Conservation (phyloP, 768 basidiomycete species). For the Agrocybe chaxingu region DNA sequence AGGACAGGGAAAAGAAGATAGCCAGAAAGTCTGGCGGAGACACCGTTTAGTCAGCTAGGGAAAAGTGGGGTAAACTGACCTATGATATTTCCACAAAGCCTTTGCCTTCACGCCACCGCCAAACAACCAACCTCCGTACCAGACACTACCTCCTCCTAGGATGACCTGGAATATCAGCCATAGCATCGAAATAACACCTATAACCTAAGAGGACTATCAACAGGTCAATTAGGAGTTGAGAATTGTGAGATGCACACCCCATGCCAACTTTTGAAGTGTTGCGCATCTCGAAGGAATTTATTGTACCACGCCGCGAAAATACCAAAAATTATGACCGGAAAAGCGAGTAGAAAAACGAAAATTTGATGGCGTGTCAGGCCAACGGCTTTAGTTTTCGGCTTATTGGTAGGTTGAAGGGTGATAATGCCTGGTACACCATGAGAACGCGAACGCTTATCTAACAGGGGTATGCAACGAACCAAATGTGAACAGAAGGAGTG, state of each 20-base stretch:
- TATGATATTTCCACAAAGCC: constrained; percentile 79
- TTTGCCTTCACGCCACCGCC: constrained; percentile 74
- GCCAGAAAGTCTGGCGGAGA: constrained; percentile 55
- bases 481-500: constrained; percentile 54
- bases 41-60: background rate
- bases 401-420: constrained; percentile 73
- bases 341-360: constrained; percentile 50
- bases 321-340: constrained; percentile 59
- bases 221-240: background rate
- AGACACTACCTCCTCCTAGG: constrained; percentile 74
- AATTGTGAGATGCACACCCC: constrained; percentile 40
- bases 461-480: constrained; percentile 34
- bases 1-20: constrained; percentile 64
- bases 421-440: constrained; percentile 50
- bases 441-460: background rate
- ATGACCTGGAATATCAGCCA: constrained; percentile 63
- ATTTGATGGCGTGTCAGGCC: constrained; percentile 71
- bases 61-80: constrained; percentile 34
- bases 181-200: constrained; percentile 58
- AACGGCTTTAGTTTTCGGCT: constrained; percentile 59
- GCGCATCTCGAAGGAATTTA: constrained; percentile 46
- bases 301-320: constrained; percentile 59
- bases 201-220: constrained; percentile 33
- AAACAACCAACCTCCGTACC: constrained; percentile 67
- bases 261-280: constrained; percentile 77